Conservation (phyloP, 2,329 filamentous ascomycete species). For the Colletotrichum trifolii region DNA sequence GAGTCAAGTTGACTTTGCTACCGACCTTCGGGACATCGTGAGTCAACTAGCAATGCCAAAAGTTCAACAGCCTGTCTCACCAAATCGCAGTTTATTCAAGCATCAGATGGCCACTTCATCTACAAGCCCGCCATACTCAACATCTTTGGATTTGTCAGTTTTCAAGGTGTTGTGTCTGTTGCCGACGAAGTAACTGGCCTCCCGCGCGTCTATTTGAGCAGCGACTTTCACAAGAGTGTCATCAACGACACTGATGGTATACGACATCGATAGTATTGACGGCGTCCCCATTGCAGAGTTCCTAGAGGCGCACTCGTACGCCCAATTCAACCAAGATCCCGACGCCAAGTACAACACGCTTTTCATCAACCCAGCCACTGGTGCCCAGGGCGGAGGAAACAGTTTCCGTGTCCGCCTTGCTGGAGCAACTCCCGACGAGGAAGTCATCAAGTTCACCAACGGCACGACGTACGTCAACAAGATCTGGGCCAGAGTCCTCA, state of each 20-base stretch:
- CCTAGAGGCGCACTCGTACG: slow-evolving; percentile 21
- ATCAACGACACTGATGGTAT: slow-evolving; percentile 24
- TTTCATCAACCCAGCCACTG: slow-evolving; percentile 21
- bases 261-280: slow-evolving; percentile 38
- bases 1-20: slow-evolving; percentile 34
- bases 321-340: slow-evolving; percentile 35
- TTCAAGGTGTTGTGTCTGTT: slow-evolving; percentile 33
- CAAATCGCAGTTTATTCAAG: slow-evolving; percentile 2
- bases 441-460: slow-evolving; percentile 33
- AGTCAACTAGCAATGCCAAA: not conserved
- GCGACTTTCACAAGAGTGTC: slow-evolving; percentile 12
- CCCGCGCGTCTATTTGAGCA: slow-evolving; percentile 28
- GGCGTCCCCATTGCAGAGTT: slow-evolving; percentile 23
- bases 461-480: slow-evolving; percentile 11
- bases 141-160: slow-evolving; percentile 26
- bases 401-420: not conserved
- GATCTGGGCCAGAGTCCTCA: slow-evolving; percentile 5
- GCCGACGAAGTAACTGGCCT: slow-evolving; percentile 28
- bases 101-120: slow-evolving; percentile 37
- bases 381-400: not conserved
- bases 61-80: not conserved
- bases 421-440: slow-evolving; percentile 9
- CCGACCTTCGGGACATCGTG: slow-evolving; percentile 33
- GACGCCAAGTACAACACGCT: slow-evolving; percentile 39
- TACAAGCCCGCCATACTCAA: slow-evolving; percentile 35